phyloP scores from a whole-genome alignment of 2,329 filamentous ascomycete species.

The Fusarium paranaense region DNA sequence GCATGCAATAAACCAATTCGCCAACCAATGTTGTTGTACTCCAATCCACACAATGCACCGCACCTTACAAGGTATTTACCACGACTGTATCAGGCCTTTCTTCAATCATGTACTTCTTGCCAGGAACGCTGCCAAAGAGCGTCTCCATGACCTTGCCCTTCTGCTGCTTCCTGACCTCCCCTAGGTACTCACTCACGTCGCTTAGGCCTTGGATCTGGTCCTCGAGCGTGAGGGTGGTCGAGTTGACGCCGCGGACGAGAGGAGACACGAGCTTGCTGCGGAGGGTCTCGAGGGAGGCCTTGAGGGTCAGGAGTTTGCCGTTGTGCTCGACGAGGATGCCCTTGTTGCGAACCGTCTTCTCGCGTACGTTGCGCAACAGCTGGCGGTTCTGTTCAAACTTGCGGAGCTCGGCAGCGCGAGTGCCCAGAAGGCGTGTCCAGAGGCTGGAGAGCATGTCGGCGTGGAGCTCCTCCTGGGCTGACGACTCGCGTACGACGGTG shows the following conservation, averaged over 20 bases:
- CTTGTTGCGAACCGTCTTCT: conserved; percentile 89
- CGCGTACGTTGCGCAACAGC: conserved; percentile 81
- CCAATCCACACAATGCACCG: neutral
- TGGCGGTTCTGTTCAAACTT: conserved; percentile 94
- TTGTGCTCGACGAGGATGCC: conserved; percentile 88
- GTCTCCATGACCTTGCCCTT: conserved; percentile 86
- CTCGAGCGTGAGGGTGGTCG: conserved; percentile 79
- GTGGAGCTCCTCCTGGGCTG: conserved; percentile 82
- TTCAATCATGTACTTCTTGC: conserved; percentile 50
- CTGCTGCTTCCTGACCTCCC: conserved; percentile 80
- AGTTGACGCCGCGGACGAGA: conserved; percentile 77
- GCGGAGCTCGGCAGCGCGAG: conserved; percentile 78
- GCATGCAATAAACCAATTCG: neutral
- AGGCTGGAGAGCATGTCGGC: conserved; percentile 84
- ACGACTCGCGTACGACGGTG: conserved; percentile 84
- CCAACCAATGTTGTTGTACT: neutral
- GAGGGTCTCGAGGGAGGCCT: conserved; percentile 87
- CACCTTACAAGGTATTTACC: conserved; percentile 25
- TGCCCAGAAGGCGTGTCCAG: conserved; percentile 87
- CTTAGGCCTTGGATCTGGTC: conserved; percentile 88
- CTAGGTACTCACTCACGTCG: conserved; percentile 82
- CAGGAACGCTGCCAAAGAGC: conserved; percentile 69
- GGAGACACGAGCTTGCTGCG: conserved; percentile 86
- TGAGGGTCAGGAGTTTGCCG: conserved; percentile 82
- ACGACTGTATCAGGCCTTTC: conserved; percentile 37